Conservation (phyloP, 2,329 filamentous ascomycete genomes). For the Aspergillus melleus region DNA sequence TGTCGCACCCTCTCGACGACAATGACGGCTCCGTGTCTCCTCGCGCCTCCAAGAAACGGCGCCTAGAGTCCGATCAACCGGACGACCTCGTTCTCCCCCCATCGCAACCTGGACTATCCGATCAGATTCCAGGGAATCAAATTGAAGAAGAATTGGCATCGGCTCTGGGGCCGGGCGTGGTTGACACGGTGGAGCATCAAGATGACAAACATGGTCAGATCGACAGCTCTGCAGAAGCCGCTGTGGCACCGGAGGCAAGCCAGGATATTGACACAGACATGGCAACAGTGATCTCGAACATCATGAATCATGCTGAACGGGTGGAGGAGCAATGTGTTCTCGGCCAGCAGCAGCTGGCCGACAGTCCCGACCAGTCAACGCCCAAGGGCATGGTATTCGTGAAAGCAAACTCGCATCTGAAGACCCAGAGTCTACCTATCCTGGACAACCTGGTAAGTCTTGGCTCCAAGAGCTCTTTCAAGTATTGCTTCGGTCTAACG, state of each 20-base stretch:
- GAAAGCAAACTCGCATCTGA: conserved; percentile 49
- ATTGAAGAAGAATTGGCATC: conserved; percentile 40
- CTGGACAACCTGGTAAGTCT: conserved; percentile 59
- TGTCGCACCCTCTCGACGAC: conserved; percentile 36
- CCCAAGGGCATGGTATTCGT: conserved; percentile 39
- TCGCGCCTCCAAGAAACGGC: conserved; percentile 42
- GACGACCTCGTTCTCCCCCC: conserved; percentile 24
- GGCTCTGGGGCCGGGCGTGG: conserved; percentile 31
- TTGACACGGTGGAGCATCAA: conserved; percentile 26
- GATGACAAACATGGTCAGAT: conserved; percentile 24
- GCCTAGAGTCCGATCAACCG: conserved; percentile 31
- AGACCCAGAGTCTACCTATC: conserved; percentile 61
- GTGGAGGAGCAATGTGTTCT: conserved; percentile 41
- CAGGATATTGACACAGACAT: conserved; percentile 36
- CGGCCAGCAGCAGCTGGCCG: conserved; percentile 35
- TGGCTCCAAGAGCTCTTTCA: conserved; percentile 7
- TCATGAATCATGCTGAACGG: conserved; percentile 45
- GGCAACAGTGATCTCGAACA: conserved; percentile 42
- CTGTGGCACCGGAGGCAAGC: conserved; percentile 21
- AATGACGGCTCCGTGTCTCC: conserved; percentile 34
- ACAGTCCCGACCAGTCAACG: conserved; percentile 28
- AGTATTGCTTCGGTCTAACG: neutral
- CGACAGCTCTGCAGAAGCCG: conserved; percentile 18
- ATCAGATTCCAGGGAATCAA: conserved; percentile 31
- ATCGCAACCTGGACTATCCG: conserved; percentile 19